These are phyloP conservation scores for Blastobotrys attinorum DNA, from an alignment of 805 yeast genomes.

Conservation along the genomic window DNA sequence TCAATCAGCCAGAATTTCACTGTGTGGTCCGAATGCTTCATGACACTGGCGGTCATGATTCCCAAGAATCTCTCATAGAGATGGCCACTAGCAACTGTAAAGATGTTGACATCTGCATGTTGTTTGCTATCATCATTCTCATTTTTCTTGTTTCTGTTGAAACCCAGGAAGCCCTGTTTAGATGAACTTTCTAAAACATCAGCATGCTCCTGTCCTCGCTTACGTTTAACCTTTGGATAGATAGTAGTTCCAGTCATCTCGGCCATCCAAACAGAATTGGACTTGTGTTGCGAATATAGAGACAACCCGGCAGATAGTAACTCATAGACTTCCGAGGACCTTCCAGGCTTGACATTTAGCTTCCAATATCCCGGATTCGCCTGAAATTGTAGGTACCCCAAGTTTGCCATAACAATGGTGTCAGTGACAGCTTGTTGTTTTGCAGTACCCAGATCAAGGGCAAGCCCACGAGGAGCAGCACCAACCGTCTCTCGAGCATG, in stretches of 20 bases:
- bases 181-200: slow-evolving; percentile 13
- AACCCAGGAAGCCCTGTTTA: slow-evolving; percentile 5
- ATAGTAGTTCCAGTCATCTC: slow-evolving; percentile 41
- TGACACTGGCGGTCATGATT: slow-evolving; percentile 76
- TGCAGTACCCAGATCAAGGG: slow-evolving; percentile 34
- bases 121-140: slow-evolving; percentile 10
- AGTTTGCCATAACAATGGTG: slow-evolving; percentile 66
- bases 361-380: slow-evolving; percentile 66
- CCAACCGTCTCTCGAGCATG: slow-evolving; percentile 42
- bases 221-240: slow-evolving; percentile 39
- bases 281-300: slow-evolving; percentile 7
- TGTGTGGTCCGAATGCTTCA: slow-evolving; percentile 51
- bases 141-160: slow-evolving; percentile 4
- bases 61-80: slow-evolving; percentile 64
- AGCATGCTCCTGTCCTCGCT: slow-evolving; percentile 32
- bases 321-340: slow-evolving; percentile 36
- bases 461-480: slow-evolving; percentile 45
- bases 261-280: slow-evolving; percentile 26
- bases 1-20: slow-evolving; percentile 85
- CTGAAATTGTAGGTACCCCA: slow-evolving; percentile 78
- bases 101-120: slow-evolving; percentile 66
- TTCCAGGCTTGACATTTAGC: slow-evolving; percentile 38
- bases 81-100: slow-evolving; percentile 78
- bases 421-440: slow-evolving; percentile 33
- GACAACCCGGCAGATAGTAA: slow-evolving; percentile 17